Evolutionary conservation across 2,329 filamentous ascomycete genomes (phyloP).

Genomic region (Thelonectria rubi): DNA sequence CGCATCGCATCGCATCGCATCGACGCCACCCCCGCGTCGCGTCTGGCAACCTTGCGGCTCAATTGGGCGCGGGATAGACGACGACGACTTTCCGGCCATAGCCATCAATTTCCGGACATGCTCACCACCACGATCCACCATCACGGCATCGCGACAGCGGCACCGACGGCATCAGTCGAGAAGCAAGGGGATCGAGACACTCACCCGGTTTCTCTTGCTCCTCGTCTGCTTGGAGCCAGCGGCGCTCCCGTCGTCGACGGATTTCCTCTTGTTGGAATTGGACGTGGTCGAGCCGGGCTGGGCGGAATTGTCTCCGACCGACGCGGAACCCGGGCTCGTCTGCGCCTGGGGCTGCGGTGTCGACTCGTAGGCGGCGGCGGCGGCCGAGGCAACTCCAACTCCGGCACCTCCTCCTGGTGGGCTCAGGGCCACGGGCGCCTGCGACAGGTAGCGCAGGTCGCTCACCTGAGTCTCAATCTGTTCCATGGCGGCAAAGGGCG

Average conservation of each 20-base stretch:
- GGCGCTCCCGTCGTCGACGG: conserved; percentile 52
- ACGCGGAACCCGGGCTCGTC: conserved; percentile 51
- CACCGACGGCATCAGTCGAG: conserved; percentile 5
- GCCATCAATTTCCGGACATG: background rate
- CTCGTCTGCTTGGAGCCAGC: conserved; percentile 59
- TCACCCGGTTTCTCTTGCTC: conserved; percentile 68
- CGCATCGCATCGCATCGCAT: conserved; percentile 26
- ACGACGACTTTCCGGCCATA: too few relatives aligned
- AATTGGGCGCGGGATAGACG: background rate
- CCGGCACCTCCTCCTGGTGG: conserved; percentile 33
- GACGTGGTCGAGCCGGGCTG: conserved; percentile 36
- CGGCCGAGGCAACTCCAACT: conserved; percentile 37
- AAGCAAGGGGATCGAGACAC: conserved; percentile 37
- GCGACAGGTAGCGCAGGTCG: conserved; percentile 62
- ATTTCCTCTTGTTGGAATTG: conserved; percentile 49
- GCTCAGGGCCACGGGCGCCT: conserved; percentile 47
- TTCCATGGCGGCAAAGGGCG: conserved; percentile 54
- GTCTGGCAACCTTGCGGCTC: background rate
- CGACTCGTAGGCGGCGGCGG: conserved; percentile 46
- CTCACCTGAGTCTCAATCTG: conserved; percentile 63
- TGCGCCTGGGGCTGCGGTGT: conserved; percentile 46
- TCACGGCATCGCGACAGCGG: conserved; percentile 1
- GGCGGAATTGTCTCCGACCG: conserved; percentile 62
- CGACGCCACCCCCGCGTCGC: conserved; percentile 10
- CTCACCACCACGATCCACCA: background rate